phyloP scores from a whole-genome alignment of 148 eudicot species.

The Diospyros kaki region DNA sequence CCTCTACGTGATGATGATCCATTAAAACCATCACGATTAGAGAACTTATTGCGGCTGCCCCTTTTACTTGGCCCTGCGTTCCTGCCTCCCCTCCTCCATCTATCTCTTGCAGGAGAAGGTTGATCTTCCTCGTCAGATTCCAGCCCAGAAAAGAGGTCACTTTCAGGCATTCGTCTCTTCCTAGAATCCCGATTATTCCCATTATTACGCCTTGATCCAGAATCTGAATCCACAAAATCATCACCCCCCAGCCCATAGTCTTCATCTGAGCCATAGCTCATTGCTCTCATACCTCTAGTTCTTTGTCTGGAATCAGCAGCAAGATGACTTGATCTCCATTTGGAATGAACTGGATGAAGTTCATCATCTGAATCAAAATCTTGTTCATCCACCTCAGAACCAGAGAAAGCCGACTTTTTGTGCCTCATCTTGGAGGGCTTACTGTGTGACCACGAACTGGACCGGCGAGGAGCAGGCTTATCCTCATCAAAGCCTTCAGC shows the following conservation, averaged over 20 bases:
- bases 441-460: slow-evolving; percentile 23
- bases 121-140: slow-evolving; percentile 31
- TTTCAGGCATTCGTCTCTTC: slow-evolving; percentile 20
- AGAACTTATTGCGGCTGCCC: slow-evolving; percentile 15
- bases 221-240: slow-evolving; percentile 33
- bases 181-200: slow-evolving; percentile 23
- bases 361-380: slow-evolving; percentile 70
- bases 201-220: slow-evolving; percentile 20
- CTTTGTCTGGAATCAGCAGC: slow-evolving; percentile 39
- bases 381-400: slow-evolving; percentile 42
- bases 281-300: slow-evolving; percentile 27
- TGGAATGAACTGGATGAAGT: slow-evolving; percentile 57
- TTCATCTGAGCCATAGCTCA: slow-evolving; percentile 45
- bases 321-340: slow-evolving; percentile 71
- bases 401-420: slow-evolving; percentile 25
- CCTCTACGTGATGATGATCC: slow-evolving; percentile 24
- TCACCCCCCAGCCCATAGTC: slow-evolving; percentile 50
- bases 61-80: slow-evolving; percentile 26
- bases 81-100: slow-evolving; percentile 11
- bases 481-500: slow-evolving; percentile 26
- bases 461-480: slow-evolving; percentile 14
- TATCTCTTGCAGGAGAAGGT: background rate
- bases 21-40: slow-evolving; percentile 18
- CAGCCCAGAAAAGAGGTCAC: slow-evolving; percentile 21
- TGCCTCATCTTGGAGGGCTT: slow-evolving; percentile 31